These are phyloP conservation scores for Leavenworthia alabamica DNA, from an alignment of 345 rosid species.

Conservation along the genomic window DNA sequence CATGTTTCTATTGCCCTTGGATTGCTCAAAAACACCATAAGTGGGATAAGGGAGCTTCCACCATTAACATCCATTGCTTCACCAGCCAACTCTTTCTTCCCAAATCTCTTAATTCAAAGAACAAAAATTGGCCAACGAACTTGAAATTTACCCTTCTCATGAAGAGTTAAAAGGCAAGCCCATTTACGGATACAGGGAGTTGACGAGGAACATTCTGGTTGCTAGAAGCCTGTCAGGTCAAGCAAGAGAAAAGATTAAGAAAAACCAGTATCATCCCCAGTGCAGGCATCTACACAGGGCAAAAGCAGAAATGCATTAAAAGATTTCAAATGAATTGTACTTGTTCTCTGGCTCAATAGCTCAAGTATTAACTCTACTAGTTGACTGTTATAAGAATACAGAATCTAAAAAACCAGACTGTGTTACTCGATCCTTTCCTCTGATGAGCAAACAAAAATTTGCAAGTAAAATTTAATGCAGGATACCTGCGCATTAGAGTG, in stretches of 20 bases:
- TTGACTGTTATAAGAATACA: neutral
- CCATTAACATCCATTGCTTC: neutral
- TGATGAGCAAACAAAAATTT: neutral
- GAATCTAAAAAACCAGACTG: neutral
- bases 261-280: neutral
- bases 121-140: neutral
- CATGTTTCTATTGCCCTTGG: neutral
- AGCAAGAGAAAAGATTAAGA: neutral
- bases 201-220: constrained; percentile 27
- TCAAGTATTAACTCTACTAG: neutral
- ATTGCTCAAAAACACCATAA: neutral
- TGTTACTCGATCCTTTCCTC: neutral
- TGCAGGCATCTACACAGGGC: neutral
- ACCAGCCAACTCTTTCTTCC: neutral
- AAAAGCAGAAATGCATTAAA: neutral
- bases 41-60: neutral
- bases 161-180: neutral
- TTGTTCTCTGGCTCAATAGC: neutral
- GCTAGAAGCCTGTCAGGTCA: constrained; percentile 30
- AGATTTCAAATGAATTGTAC: neutral
- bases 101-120: neutral
- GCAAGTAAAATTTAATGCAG: neutral
- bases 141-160: constrained; percentile 1
- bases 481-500: constrained; percentile 59
- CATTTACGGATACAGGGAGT: neutral